Conservation (phyloP, 169 alveolate species). For the Eimeria necatrix region DNA sequence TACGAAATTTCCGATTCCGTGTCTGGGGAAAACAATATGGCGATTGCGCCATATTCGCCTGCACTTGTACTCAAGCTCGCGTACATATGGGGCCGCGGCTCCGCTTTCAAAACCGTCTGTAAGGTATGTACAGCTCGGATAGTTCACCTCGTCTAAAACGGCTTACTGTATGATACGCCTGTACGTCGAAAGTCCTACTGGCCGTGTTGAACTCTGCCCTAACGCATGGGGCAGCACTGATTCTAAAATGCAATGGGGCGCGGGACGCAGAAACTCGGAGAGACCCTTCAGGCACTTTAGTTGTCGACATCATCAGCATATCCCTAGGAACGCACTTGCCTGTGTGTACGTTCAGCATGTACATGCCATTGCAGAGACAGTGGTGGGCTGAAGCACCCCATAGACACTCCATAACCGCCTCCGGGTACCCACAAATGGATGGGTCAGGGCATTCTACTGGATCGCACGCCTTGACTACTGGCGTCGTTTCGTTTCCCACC, state of each 20-base stretch:
- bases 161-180: slow-evolving; percentile 8
- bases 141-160: not conserved
- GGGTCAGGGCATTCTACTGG: slow-evolving; percentile 67
- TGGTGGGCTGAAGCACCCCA: slow-evolving; percentile 4
- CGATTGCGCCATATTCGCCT: no score
- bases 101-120: no score
- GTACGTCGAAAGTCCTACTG: slow-evolving; percentile 8
- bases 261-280: slow-evolving; percentile 64
- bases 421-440: slow-evolving; percentile 31
- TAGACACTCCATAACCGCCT: slow-evolving; percentile 45
- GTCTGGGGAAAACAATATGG: no score
- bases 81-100: no score
- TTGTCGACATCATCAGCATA: not conserved
- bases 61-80: no score
- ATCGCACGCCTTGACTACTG: slow-evolving; percentile 58
- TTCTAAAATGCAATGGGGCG: slow-evolving; percentile 53
- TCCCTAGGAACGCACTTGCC: not conserved
- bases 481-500: slow-evolving; percentile 54
- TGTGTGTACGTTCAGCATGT: not conserved
- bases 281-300: not conserved
- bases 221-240: slow-evolving; percentile 58
- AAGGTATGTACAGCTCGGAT: not conserved
- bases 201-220: slow-evolving; percentile 30
- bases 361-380: slow-evolving; percentile 1
- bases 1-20: no score